Conservation (phyloP, 345 rosid species). For the Sonneratia alba region DNA sequence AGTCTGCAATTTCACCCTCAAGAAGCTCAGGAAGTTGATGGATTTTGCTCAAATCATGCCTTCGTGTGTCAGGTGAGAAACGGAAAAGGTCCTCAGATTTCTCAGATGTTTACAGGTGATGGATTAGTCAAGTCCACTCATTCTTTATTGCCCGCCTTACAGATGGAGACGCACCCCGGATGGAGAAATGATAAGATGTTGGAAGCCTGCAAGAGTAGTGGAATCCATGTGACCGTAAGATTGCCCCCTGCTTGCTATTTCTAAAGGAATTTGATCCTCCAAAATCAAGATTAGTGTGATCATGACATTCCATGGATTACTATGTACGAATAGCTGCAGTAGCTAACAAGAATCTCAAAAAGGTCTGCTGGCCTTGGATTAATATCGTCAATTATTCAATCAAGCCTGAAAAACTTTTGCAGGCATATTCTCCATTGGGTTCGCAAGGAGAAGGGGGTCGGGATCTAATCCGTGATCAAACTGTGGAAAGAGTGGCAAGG, state of each 20-base stretch:
- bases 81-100: not conserved
- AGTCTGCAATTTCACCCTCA: slow-evolving; percentile 35
- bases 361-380: too few species aligned
- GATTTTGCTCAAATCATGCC: slow-evolving; percentile 27
- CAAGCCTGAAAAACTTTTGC: not conserved
- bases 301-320: too few species aligned
- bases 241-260: not conserved
- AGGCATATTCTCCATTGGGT: slow-evolving; percentile 52
- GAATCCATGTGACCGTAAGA: slow-evolving; percentile 43
- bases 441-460: slow-evolving; percentile 36
- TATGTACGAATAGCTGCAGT: too few species aligned
- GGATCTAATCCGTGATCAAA: slow-evolving; percentile 35
- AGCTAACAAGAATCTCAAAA: too few species aligned
- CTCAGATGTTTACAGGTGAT: not conserved
- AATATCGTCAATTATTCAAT: not conserved
- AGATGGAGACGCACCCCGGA: slow-evolving; percentile 71
- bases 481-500: slow-evolving; percentile 31
- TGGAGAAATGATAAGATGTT: slow-evolving; percentile 56
- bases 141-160: not conserved
- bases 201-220: slow-evolving; percentile 28
- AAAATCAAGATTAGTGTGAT: too few species aligned
- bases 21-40: slow-evolving; percentile 37
- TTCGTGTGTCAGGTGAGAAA: slow-evolving; percentile 31
- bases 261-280: too few species aligned
- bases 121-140: too few species aligned